Evolutionary conservation across 768 basidiomycete genomes (phyloP).

Genomic region (Sporobolomyces pararoseus): DNA sequence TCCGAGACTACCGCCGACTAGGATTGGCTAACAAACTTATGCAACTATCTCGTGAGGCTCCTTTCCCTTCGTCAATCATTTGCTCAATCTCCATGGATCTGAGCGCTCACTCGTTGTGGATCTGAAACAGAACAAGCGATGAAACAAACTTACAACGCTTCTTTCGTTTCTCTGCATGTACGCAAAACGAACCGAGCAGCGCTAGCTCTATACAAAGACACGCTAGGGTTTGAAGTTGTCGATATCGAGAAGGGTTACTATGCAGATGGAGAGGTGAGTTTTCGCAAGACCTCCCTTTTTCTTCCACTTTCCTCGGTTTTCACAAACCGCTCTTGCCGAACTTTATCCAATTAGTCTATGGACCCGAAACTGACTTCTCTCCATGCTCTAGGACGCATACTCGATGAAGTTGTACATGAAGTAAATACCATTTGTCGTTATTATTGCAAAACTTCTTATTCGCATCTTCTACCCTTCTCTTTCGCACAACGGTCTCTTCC

Average conservation of each 20-base stretch:
- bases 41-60: conserved; percentile 75
- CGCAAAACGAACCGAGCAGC: conserved; percentile 93
- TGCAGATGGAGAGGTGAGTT: conserved; percentile 49
- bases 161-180: conserved; percentile 83
- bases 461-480: too few species aligned
- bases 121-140: conserved; percentile 90
- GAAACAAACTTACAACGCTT: conserved; percentile 76
- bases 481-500: too few species aligned
- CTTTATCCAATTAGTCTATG: too few species aligned
- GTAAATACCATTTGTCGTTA: not conserved
- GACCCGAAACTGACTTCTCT: too few species aligned
- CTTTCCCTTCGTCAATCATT: not conserved
- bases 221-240: conserved; percentile 80
- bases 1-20: conserved; percentile 81
- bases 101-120: too few species aligned
- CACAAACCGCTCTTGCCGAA: too few species aligned
- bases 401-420: conserved; percentile 35
- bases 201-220: conserved; percentile 78
- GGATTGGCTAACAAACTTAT: conserved; percentile 92
- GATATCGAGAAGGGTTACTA: conserved; percentile 87
- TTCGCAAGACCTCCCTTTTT: not conserved
- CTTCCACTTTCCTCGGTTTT: not conserved
- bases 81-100: too few species aligned
- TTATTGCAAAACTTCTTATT: too few species aligned
- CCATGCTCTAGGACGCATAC: conserved; percentile 40